phyloP scores from a whole-genome alignment of 2,329 filamentous ascomycete genomes.

The Eurotiales sp. region DNA sequence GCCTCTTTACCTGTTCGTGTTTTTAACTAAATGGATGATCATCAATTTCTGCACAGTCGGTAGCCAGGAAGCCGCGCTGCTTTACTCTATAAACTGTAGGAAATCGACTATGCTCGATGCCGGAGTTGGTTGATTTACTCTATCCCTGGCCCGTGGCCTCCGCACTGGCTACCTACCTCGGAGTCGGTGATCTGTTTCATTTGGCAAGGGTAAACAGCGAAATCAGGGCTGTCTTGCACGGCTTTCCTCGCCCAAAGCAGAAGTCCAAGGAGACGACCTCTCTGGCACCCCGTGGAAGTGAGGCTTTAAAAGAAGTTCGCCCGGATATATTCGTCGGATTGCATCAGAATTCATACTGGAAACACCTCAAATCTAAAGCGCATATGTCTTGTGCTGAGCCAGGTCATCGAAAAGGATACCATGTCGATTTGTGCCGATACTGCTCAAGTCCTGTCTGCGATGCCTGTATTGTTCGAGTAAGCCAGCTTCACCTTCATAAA shows the following conservation, averaged over 20 bases:
- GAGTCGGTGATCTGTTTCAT: constrained; percentile 26
- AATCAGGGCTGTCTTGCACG: constrained; percentile 26
- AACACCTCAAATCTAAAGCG: constrained; percentile 22
- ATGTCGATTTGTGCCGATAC: constrained; percentile 22
- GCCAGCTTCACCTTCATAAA: no score
- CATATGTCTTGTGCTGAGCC: constrained; percentile 23
- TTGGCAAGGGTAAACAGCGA: constrained; percentile 23
- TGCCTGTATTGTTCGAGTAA: constrained; percentile 26
- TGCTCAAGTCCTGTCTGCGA: constrained; percentile 30
- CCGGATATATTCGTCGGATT: constrained; percentile 23
- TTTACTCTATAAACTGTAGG: no score
- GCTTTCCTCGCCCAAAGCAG: constrained; percentile 19
- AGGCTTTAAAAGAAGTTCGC: constrained; percentile 10
- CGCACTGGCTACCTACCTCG: constrained; percentile 20
- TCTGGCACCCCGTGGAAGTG: background rate
- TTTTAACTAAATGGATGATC: no score
- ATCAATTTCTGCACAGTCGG: no score
- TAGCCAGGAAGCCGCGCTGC: no score
- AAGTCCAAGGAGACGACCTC: background rate
- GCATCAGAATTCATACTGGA: constrained; percentile 28
- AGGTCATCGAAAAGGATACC: constrained; percentile 23
- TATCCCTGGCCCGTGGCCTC: constrained; percentile 26
- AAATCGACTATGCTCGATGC: constrained; percentile 13
- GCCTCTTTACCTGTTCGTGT: no score
- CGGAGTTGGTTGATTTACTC: constrained; percentile 22